These are phyloP conservation scores for Schwanniomyces occidentalis DNA, from an alignment of 805 yeast genomes.

Conservation along the genomic window DNA sequence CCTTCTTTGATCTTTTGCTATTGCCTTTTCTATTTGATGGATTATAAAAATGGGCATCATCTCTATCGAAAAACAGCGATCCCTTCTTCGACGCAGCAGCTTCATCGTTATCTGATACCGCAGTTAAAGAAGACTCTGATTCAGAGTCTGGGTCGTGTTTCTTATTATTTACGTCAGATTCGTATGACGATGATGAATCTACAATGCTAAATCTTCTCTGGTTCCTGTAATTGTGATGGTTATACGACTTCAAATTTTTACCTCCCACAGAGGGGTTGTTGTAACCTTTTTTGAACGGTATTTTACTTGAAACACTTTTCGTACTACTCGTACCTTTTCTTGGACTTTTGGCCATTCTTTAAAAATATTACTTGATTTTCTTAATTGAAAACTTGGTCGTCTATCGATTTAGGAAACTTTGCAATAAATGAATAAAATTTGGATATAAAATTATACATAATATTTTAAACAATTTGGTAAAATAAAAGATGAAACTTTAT, in stretches of 20 bases:
- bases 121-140: slow-evolving; percentile 43
- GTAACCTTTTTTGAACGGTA: slow-evolving; percentile 2
- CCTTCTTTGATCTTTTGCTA: slow-evolving; percentile 3
- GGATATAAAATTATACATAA: no score
- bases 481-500: no score
- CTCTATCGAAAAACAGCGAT: slow-evolving; percentile 6
- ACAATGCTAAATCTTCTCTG: slow-evolving; percentile 36
- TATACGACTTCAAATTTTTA: slow-evolving; percentile 30
- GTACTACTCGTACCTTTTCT: slow-evolving; percentile 11
- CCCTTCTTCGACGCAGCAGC: slow-evolving; percentile 11
- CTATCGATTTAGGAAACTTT: no score
- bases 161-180: slow-evolving; percentile 13
- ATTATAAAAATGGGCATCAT: not conserved
- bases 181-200: slow-evolving; percentile 30
- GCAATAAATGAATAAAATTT: no score
- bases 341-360: slow-evolving; percentile 40
- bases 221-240: slow-evolving; percentile 12
- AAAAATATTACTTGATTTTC: no score
- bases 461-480: no score
- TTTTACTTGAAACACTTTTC: slow-evolving; percentile 12
- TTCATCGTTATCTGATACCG: slow-evolving; percentile 31
- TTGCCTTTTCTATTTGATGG: slow-evolving; percentile 2
- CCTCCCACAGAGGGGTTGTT: slow-evolving; percentile 23
- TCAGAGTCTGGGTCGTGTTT: slow-evolving; percentile 16
- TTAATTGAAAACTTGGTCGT: no score